Percentiles rank a stretch among this genome's conserved stretches.
Evolutionary conservation across 164 flowering plant genomes (phyloP).

Genomic region (Euptelea pleiosperma): DNA sequence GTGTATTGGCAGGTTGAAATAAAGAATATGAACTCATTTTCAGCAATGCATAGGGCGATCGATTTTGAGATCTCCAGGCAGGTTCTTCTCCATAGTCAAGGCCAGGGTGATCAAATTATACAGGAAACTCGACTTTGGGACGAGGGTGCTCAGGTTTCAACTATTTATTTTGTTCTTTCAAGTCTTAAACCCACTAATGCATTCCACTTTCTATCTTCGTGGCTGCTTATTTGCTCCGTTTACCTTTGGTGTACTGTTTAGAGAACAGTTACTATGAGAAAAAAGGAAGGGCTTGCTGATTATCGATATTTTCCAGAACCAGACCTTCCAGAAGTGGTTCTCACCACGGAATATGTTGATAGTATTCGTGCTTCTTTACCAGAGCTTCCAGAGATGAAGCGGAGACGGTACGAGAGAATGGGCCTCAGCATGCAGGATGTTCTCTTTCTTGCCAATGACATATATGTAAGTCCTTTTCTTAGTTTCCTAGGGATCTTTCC

Average conservation of each 20-base stretch:
- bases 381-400: conserved; percentile 78
- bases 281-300: conserved; percentile 93
- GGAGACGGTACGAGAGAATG: conserved; percentile 79
- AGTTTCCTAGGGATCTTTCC: neutral
- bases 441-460: conserved; percentile 82
- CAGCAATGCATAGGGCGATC: conserved; percentile 81
- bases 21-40: conserved; percentile 90
- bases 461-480: conserved; percentile 45
- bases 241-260: conserved; percentile 20
- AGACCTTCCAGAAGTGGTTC: conserved; percentile 79
- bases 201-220: neutral
- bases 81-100: conserved; percentile 58
- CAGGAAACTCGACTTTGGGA: conserved; percentile 98
- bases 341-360: conserved; percentile 55
- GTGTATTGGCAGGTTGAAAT: conserved; percentile 72
- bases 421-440: conserved; percentile 94
- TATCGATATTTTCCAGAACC: conserved; percentile 97
- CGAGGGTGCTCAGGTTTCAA: conserved; percentile 77
- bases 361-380: conserved; percentile 57
- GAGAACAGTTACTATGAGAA: conserved; percentile 92
- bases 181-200: neutral
- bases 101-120: conserved; percentile 64
- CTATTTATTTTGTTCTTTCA: conserved; percentile 8
- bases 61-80: conserved; percentile 88
- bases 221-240: conserved; percentile 10